phyloP scores from a whole-genome alignment of 2,329 filamentous ascomycete species.

The Dactylellina parvicollis region DNA sequence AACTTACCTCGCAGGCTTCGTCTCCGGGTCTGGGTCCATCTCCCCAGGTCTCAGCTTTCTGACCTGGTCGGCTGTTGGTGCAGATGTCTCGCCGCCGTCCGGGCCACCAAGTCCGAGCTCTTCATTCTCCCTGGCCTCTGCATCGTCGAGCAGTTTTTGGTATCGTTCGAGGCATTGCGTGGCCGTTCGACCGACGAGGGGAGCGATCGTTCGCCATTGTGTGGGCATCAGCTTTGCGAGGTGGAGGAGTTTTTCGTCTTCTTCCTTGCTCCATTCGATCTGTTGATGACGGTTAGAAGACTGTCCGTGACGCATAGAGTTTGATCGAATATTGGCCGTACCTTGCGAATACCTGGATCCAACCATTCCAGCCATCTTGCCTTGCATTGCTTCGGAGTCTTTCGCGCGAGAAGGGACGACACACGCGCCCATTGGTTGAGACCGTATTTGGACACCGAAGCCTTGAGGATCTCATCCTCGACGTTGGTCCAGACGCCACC shows the following conservation, averaged over 20 bases:
- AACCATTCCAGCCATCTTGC: constrained; percentile 98
- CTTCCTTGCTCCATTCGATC: constrained; percentile 98
- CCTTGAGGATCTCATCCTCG: constrained; percentile 96
- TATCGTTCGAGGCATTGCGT: constrained; percentile 98
- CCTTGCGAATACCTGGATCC: constrained; percentile 93
- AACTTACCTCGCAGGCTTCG: constrained; percentile 84
- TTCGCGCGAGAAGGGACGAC: constrained; percentile 93
- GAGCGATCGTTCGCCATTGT: constrained; percentile 98
- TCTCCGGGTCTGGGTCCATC: constrained; percentile 95
- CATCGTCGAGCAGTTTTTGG: constrained; percentile 94
- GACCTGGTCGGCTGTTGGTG: constrained; percentile 92
- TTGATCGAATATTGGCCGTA: constrained; percentile 5
- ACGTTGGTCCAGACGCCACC: constrained; percentile 79
- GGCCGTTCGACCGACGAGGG: constrained; percentile 93
- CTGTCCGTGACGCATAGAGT: neutral
- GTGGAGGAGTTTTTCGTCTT: constrained; percentile 96
- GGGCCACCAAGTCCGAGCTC: constrained; percentile 85
- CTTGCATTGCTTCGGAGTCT: constrained; percentile 99
- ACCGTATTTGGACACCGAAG: constrained; percentile 91
- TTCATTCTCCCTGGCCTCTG: constrained; percentile 84
- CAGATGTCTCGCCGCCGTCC: constrained; percentile 83
- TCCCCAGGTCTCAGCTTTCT: constrained; percentile 88
- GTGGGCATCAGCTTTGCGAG: constrained; percentile 98
- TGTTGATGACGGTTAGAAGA: constrained; percentile 1
- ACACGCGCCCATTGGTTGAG: constrained; percentile 98